Percentiles rank a stretch among this genome's conserved stretches.
Evolutionary conservation across 1,284 basidiomycete species (phyloP).

Genomic region (Cutaneotrichosporon sp.): DNA sequence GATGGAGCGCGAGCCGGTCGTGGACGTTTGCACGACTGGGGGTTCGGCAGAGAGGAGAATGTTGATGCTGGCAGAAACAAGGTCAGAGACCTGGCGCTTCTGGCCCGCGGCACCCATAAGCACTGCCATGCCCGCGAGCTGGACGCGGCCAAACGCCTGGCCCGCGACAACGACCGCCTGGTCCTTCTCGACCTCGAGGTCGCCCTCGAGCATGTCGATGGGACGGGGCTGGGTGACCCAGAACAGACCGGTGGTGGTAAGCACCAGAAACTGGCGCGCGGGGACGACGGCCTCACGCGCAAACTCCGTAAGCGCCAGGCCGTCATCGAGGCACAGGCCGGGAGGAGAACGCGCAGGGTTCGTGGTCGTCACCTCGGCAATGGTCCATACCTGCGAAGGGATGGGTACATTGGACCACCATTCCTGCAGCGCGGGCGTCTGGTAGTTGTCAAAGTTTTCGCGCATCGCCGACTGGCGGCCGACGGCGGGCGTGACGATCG

Average conservation of each 20-base stretch:
- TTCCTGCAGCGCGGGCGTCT: slow-evolving; percentile 31
- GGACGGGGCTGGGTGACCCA: slow-evolving; percentile 33
- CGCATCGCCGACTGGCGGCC: slow-evolving; percentile 35
- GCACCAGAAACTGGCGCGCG: slow-evolving; percentile 35
- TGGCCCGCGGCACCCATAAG: slow-evolving; percentile 25
- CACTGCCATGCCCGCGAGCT: slow-evolving; percentile 40
- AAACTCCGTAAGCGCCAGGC: slow-evolving; percentile 30
- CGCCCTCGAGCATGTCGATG: slow-evolving; percentile 37
- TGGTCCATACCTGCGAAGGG: slow-evolving; percentile 76
- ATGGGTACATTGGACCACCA: slow-evolving; percentile 53
- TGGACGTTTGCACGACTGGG: slow-evolving; percentile 25
- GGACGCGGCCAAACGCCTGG: slow-evolving; percentile 33
- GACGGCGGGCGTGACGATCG: slow-evolving; percentile 27
- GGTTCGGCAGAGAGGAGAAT: slow-evolving; percentile 31
- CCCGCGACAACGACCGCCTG: slow-evolving; percentile 21
- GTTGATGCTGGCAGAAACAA: slow-evolving; percentile 24
- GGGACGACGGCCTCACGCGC: slow-evolving; percentile 29
- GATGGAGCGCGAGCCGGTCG: slow-evolving; percentile 42
- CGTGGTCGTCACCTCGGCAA: slow-evolving; percentile 50
- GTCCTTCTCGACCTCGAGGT: slow-evolving; percentile 38
- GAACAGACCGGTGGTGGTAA: slow-evolving; percentile 37
- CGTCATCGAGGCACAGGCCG: slow-evolving; percentile 16
- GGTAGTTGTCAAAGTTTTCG: slow-evolving; percentile 33
- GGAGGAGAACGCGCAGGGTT: slow-evolving; percentile 24
- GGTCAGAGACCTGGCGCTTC: slow-evolving; percentile 23